Evolutionary conservation across 257 asterid species (phyloP), one percentile per base, ranked within the genome.

Genomic region (Nicotiana tabacum): DNA sequence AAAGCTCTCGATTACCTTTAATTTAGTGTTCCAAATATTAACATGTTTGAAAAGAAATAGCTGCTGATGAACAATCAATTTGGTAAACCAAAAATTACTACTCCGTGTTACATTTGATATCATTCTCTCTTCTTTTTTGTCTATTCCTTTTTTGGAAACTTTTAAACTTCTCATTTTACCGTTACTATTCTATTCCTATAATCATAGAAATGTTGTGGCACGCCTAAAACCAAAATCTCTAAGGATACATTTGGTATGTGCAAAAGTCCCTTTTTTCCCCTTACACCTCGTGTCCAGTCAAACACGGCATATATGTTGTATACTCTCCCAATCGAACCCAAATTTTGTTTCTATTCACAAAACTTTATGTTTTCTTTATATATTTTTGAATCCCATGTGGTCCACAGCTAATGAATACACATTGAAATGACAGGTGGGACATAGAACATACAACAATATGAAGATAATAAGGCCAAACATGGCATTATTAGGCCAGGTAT

Each of bases 391-490:
- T 53, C 58, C 18, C 16, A 53, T 53, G 27, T 51, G 80, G 64
- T 51, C 64, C 80, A 51, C 15, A 74, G 70, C 39, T 53, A 16
- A 29, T 27, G 35, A 24, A 29, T 66, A 35, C 39, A 43, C 58
- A 5, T 56, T 13, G 46, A 43, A 69, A 83, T 72, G 32, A 2
- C 94, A 94, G 98, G 95, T 91, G 66, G 97, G 97, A 35, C 98
- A 93, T 74, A 89, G 98, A 39, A 92, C 97, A 0, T 94, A 93
- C 58, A 90, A 86, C 35, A 93, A 90, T 87, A 64, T 80, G 91
- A 94, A 94, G 92, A 94, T 95, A 56, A 90, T 96, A 86, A 89
- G 98, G 85, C 99, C 98, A 1, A 96, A 90, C 89, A 94, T 96
- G 99, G 91, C 90, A 33, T 80, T 96, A 84, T 81, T 93, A 78